Percentiles rank a stretch among this genome's conserved stretches.
Conservation (phyloP, 768 basidiomycete genomes). For the Tephrocybe sp. region DNA sequence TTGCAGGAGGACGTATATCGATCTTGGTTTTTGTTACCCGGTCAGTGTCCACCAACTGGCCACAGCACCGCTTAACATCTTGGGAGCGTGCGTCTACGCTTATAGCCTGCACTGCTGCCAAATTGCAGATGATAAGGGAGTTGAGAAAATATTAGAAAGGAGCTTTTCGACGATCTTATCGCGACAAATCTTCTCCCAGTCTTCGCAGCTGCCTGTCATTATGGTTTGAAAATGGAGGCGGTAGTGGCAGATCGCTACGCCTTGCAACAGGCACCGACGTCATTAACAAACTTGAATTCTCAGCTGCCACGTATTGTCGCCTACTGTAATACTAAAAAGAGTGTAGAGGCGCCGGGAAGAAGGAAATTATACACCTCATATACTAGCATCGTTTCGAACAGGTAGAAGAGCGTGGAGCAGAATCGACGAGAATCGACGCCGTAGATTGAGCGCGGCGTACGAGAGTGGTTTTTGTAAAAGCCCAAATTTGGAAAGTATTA, state of each 20-base stretch:
- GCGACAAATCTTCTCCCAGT: slow-evolving; percentile 38
- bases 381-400: slow-evolving; percentile 7
- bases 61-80: too few relatives aligned
- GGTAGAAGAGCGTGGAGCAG: slow-evolving; percentile 10
- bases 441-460: too few relatives aligned
- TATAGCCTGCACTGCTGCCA: too few relatives aligned
- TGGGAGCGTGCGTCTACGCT: too few relatives aligned
- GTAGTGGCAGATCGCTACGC: slow-evolving; percentile 34
- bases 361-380: neutral
- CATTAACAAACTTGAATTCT: slow-evolving; percentile 36
- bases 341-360: slow-evolving; percentile 31
- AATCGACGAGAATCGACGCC: too few relatives aligned
- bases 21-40: slow-evolving; percentile 50
- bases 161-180: slow-evolving; percentile 33
- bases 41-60: slow-evolving; percentile 40
- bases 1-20: slow-evolving; percentile 44
- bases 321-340: slow-evolving; percentile 40
- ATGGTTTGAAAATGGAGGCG: slow-evolving; percentile 34
- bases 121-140: slow-evolving; percentile 50
- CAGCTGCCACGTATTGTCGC: slow-evolving; percentile 38
- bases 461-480: too few relatives aligned
- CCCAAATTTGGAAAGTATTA: neutral
- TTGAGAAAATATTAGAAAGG: slow-evolving; percentile 30
- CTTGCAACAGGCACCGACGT: slow-evolving; percentile 26
- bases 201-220: slow-evolving; percentile 40